Conservation (phyloP, 2,329 filamentous ascomycete genomes). For the Botrytis fragariae region DNA sequence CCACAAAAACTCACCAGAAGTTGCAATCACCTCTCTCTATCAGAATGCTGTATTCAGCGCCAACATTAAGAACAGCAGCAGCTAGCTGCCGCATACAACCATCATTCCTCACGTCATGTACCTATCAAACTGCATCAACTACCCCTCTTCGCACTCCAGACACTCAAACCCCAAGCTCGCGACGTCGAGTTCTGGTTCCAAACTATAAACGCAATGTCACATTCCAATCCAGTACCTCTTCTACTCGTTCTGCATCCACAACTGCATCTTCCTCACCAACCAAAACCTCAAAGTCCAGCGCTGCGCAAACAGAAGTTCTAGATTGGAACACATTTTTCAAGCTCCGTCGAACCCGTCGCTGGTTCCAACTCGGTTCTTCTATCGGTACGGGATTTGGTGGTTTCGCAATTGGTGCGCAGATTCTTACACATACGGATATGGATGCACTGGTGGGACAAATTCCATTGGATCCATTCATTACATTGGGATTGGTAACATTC, state of each 20-base stretch:
- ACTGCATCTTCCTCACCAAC: constrained; percentile 21
- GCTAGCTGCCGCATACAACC: constrained; percentile 37
- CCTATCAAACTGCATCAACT: constrained; percentile 31
- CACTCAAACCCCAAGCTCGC: constrained; percentile 10
- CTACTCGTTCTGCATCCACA: constrained; percentile 27
- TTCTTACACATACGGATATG: constrained; percentile 68
- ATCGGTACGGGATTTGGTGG: constrained; percentile 61
- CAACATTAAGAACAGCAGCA: constrained; percentile 35
- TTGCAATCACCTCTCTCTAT: background rate
- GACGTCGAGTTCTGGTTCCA: constrained; percentile 31
- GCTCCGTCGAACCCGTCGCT: constrained; percentile 79
- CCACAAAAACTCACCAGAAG: constrained; percentile 8
- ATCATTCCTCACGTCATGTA: constrained; percentile 31
- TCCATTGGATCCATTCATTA: constrained; percentile 83
- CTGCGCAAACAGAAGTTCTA: constrained; percentile 39
- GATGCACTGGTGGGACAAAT: constrained; percentile 69
- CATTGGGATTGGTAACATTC: constrained; percentile 76
- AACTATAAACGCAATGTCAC: constrained; percentile 34
- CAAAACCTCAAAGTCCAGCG: constrained; percentile 16
- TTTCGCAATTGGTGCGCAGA: constrained; percentile 60
- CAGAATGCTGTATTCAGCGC: constrained; percentile 36
- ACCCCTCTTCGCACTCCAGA: constrained; percentile 24
- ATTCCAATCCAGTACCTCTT: constrained; percentile 26
- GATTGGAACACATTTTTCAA: constrained; percentile 94
- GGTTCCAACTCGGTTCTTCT: constrained; percentile 78